Base-by-base conservation (phyloP, 768 basidiomycete genomes). In the Xanthoconium stramineum region DNA sequence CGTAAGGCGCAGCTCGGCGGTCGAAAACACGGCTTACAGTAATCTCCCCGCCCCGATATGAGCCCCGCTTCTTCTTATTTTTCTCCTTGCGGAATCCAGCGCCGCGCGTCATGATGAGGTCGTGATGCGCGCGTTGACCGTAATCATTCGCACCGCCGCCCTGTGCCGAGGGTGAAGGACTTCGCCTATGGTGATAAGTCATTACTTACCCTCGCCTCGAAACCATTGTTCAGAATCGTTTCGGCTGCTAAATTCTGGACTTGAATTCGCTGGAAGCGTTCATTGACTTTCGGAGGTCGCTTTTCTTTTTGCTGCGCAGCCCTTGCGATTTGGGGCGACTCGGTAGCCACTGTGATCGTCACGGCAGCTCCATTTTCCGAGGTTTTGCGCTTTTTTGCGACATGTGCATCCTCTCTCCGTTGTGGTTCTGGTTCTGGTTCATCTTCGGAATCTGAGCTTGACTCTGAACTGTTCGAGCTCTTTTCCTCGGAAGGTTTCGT, bases 51-150 rank as follows among this genome's bases (percentile, higher is more conserved):
- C 96, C 94, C 44, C 83, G 83, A 73, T 98, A 98, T 58, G 88
- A 93, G 4, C 94, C 96, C 64, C 90, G 79, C 76, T 99, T 99
- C 77, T 98, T 98, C 83, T 98, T 99, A 76, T 97, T 98, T 75
- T 99, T 99, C 80, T 97, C 96, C 74, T 98, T 99, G 52, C 94
- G 82, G 79, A 99, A 99, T 3, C 93, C 93, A 47, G 91, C 88
- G 3, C 96, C 96, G 2, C 94, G 83, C 4, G 96, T 98, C 29
- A 94, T 90, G 59, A 96, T 88, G 58, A 99, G 76, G 72, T 98
- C 97, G 38, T 81, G 79, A 61, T 86, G 85, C 0, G 96, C 96
- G 52, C 80, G 81, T 32, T 84, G 86, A 19, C 96, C 96, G 62
- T 99, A 99, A 68, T 98, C 97, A 59, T 86, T 86, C 24, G 60